Percentiles rank a stretch among this genome's conserved stretches.
phyloP scores from a whole-genome alignment of 305 asterid genomes.

The Fraxinus albicans region DNA sequence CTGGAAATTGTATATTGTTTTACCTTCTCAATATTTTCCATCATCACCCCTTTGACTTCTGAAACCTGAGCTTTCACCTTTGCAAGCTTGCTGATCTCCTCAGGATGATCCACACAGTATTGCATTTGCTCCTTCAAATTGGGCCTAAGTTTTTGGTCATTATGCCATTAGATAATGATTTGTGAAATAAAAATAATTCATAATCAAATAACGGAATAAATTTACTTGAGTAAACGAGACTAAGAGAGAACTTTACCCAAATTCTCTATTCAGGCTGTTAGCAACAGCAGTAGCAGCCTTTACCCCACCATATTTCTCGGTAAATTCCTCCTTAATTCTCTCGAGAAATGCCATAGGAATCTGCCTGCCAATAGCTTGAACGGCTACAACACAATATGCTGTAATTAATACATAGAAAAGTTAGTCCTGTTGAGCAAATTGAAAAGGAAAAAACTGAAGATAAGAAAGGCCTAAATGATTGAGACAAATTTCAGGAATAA shows the following conservation, averaged over 20 bases:
- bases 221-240: neutral
- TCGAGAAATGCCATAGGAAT: conserved; percentile 13
- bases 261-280: neutral
- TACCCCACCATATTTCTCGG: conserved; percentile 4
- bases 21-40: conserved; percentile 9
- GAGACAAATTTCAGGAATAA: neutral
- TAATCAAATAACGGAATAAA: neutral
- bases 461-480: neutral
- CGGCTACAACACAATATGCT: conserved; percentile 11
- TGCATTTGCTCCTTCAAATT: conserved; percentile 2
- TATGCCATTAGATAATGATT: neutral
- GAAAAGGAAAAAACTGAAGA: neutral
- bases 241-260: neutral
- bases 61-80: conserved; percentile 1
- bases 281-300: conserved; percentile 7
- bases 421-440: neutral
- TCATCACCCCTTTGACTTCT: conserved; percentile 6
- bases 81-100: conserved; percentile 2
- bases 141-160: neutral
- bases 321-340: conserved; percentile 8
- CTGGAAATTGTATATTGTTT: neutral
- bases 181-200: neutral
- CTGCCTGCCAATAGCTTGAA: conserved; percentile 7
- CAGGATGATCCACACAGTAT: neutral
- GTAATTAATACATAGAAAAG: neutral